Evolutionary conservation across 2,329 filamentous ascomycete species (phyloP).

Genomic region (Tolypocladium sp.): DNA sequence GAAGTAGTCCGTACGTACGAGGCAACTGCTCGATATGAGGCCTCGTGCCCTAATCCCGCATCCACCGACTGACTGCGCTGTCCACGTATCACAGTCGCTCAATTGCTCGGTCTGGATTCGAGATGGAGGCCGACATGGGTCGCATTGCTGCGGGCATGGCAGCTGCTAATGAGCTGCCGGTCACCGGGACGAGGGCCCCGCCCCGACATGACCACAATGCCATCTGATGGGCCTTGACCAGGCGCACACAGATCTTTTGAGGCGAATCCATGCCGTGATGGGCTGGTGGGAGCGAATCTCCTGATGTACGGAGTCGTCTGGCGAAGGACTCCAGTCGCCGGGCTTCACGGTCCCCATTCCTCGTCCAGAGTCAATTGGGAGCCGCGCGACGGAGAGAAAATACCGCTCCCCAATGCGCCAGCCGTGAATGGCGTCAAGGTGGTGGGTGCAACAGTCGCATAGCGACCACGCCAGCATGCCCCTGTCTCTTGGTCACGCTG

Average conservation of each 20-base stretch:
- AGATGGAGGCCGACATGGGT: background rate
- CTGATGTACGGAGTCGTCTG: background rate
- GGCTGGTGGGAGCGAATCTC: background rate
- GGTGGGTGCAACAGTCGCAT: background rate
- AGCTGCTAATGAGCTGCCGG: background rate
- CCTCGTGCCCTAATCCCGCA: background rate
- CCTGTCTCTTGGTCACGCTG: constrained; percentile 9
- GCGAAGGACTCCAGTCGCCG: background rate
- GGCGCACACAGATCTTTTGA: background rate
- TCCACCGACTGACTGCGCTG: background rate
- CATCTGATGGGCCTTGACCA: background rate
- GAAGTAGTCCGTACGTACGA: background rate
- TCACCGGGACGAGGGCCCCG: background rate
- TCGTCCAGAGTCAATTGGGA: background rate
- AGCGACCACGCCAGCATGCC: constrained; percentile 1
- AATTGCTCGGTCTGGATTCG: background rate
- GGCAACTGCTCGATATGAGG: background rate
- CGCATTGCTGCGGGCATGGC: background rate
- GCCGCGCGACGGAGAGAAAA: background rate
- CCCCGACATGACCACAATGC: background rate
- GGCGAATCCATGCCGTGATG: background rate
- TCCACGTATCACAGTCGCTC: background rate
- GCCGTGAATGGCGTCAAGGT: background rate
- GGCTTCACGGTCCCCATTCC: background rate
- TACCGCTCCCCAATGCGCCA: background rate